Evolutionary conservation across 371 early-diverging fungal genomes (phyloP).

Genomic region (Vavraia culicis): DNA sequence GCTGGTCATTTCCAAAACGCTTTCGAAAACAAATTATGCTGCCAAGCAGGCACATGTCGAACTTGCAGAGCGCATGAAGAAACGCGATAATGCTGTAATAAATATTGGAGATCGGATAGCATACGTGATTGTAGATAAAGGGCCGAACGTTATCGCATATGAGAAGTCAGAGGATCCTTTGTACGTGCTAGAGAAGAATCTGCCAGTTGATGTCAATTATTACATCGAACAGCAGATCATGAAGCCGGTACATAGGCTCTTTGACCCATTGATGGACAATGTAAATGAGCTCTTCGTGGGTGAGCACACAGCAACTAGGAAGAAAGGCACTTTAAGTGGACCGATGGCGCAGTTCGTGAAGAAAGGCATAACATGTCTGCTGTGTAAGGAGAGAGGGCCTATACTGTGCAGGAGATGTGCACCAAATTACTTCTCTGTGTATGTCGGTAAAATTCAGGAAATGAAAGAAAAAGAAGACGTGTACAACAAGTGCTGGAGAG

Average conservation of each 20-base stretch:
- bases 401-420: slow-evolving; percentile 49
- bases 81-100: slow-evolving; percentile 71
- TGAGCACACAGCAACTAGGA: slow-evolving; percentile 61
- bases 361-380: slow-evolving; percentile 64
- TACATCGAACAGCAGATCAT: slow-evolving; percentile 91
- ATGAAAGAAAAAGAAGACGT: slow-evolving; percentile 54
- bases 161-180: slow-evolving; percentile 96
- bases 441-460: slow-evolving; percentile 48
- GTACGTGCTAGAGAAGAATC: slow-evolving; percentile 83
- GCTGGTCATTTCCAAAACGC: slow-evolving; percentile 84
- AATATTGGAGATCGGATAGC: slow-evolving; percentile 92
- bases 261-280: slow-evolving; percentile 86
- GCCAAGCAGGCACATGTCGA: slow-evolving; percentile 88
- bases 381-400: slow-evolving; percentile 66
- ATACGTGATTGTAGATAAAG: slow-evolving; percentile 78
- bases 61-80: slow-evolving; percentile 76
- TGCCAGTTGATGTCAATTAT: slow-evolving; percentile 91
- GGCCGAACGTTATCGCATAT: slow-evolving; percentile 65
- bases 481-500: slow-evolving; percentile 77
- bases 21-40: slow-evolving; percentile 80
- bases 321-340: slow-evolving; percentile 59
- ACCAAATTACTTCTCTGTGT: slow-evolving; percentile 53
- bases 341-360: slow-evolving; percentile 77
- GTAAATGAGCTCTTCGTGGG: slow-evolving; percentile 55
- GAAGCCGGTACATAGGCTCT: slow-evolving; percentile 80